Conservation (phyloP, 2,329 filamentous ascomycete species). For the Fusarium caatingaense region DNA sequence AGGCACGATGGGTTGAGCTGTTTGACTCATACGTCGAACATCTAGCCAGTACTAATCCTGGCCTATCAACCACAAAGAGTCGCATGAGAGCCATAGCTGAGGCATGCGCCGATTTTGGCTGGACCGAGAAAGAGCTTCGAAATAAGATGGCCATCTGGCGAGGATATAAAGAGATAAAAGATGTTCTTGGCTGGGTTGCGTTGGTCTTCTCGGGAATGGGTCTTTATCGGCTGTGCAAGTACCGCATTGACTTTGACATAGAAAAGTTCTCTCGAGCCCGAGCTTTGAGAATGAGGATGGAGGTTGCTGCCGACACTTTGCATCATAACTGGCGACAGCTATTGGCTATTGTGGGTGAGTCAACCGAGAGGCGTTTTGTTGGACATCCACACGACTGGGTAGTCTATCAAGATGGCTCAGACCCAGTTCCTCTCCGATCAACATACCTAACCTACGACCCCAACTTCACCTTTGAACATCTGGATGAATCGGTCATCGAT, state of each 20-base stretch:
- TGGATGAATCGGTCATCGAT: background rate
- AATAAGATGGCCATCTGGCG: conserved; percentile 7
- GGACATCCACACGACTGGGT: conserved; percentile 10
- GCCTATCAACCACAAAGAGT: background rate
- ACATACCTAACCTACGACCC: background rate
- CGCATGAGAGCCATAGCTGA: conserved; percentile 1
- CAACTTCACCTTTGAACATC: background rate
- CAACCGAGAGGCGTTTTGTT: background rate
- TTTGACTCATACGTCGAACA: conserved; percentile 1
- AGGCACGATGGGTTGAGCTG: conserved; percentile 2
- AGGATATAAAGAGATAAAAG: conserved; percentile 7
- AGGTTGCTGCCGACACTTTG: background rate
- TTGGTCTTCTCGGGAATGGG: conserved; percentile 2
- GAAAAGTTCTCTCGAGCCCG: background rate
- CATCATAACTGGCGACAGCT: conserved; percentile 2
- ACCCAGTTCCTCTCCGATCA: background rate
- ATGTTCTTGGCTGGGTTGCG: background rate
- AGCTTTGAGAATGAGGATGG: background rate
- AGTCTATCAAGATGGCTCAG: background rate
- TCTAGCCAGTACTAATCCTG: background rate
- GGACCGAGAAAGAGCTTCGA: conserved; percentile 2
- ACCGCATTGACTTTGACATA: background rate
- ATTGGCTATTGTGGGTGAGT: background rate
- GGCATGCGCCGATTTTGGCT: background rate
- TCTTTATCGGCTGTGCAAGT: background rate